Evolutionary conservation across 306 rosid genomes (phyloP).

Genomic region (Trifolium fragiferum): DNA sequence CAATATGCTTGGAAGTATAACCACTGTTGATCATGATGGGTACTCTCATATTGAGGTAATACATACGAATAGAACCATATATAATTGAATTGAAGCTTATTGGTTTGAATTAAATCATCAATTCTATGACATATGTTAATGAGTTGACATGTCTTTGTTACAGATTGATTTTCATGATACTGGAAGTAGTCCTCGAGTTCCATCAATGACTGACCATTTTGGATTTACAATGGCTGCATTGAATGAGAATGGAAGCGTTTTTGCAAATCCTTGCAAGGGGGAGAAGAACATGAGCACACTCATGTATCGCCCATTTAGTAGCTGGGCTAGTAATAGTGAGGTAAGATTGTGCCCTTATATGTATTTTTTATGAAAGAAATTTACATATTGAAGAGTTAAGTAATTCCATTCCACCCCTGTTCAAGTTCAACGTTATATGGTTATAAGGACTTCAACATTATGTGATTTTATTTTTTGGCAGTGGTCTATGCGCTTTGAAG

Average conservation of each 20-base stretch:
- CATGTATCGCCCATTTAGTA: slow-evolving; percentile 93
- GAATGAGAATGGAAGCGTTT: slow-evolving; percentile 78
- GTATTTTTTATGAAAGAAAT: slow-evolving; percentile 10
- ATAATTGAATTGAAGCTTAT: slow-evolving; percentile 22
- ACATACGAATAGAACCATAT: background rate
- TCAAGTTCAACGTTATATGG: slow-evolving; percentile 27
- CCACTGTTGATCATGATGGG: slow-evolving; percentile 81
- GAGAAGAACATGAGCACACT: slow-evolving; percentile 91
- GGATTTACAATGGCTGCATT: slow-evolving; percentile 97
- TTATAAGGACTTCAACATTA: background rate
- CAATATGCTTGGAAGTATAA: slow-evolving; percentile 91
- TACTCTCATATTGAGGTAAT: slow-evolving; percentile 91
- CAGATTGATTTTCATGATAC: slow-evolving; percentile 99
- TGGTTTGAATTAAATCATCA: slow-evolving; percentile 3
- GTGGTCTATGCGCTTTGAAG: slow-evolving; percentile 99
- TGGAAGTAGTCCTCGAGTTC: slow-evolving; percentile 85
- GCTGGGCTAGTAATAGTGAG: slow-evolving; percentile 97
- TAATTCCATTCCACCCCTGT: background rate
- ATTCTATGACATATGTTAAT: slow-evolving; percentile 11
- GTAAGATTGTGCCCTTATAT: slow-evolving; percentile 50
- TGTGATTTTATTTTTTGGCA: slow-evolving; percentile 35
- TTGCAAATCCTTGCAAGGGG: slow-evolving; percentile 96
- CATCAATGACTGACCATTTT: slow-evolving; percentile 96
- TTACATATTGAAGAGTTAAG: slow-evolving; percentile 2
- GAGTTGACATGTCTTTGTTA: slow-evolving; percentile 37